Conservation (phyloP, 352 stramenopile species). For the Globisporangium emineosum region DNA sequence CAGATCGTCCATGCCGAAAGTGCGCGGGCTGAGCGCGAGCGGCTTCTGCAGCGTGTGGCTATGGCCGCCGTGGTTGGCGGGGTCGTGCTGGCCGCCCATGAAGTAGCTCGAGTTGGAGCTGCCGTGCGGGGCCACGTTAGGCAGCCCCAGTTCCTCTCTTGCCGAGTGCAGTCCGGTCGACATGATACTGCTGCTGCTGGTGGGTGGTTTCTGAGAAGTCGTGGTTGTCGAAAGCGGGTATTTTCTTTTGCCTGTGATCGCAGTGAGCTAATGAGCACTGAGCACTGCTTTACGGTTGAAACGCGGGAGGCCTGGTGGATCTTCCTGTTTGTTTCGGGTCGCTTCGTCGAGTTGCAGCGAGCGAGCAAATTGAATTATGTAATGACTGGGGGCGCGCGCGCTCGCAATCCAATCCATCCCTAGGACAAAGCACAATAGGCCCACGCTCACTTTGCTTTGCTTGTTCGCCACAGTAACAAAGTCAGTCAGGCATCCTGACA, state of each 20-base stretch:
- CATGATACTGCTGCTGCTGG: conserved; percentile 37
- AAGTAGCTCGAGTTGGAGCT: conserved; percentile 12
- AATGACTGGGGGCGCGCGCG: conserved; percentile 35
- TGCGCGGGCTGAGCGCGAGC: conserved; percentile 71
- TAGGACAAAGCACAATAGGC: neutral
- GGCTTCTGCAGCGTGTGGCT: conserved; percentile 51
- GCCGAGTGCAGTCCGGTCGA: conserved; percentile 67
- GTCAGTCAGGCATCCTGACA: conserved; percentile 3
- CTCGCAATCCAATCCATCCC: neutral
- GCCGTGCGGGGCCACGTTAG: conserved; percentile 30
- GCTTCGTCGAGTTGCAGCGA: conserved; percentile 28
- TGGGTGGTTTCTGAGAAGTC: neutral
- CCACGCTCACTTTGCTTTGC: neutral
- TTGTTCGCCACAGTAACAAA: conserved; percentile 3
- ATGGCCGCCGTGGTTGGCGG: conserved; percentile 10
- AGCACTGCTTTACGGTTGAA: conserved; percentile 1
- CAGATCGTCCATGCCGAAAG: conserved; percentile 83
- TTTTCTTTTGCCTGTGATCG: conserved; percentile 6
- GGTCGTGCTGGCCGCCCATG: conserved; percentile 30
- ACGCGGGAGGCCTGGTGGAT: neutral
- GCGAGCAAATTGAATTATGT: conserved; percentile 74
- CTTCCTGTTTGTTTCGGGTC: neutral
- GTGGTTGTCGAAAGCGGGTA: neutral
- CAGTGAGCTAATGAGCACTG: conserved; percentile 4
- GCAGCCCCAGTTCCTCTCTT: conserved; percentile 64